Evolutionary conservation across 306 rosid genomes (phyloP).

Genomic region (Pterocarpus macrocarpus): DNA sequence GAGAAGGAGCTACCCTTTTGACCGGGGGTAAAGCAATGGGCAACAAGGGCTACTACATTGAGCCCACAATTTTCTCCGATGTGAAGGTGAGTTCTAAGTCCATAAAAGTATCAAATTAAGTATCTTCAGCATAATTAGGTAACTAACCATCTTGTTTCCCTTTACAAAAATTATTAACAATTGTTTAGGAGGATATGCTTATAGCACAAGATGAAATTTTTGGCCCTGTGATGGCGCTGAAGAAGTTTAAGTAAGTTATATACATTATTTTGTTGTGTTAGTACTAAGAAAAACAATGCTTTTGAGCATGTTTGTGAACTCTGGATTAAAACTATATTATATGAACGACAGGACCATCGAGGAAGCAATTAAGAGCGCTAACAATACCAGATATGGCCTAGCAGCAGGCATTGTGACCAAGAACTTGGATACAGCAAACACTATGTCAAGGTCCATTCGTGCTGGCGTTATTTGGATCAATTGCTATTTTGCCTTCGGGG

Average conservation of each 20-base stretch:
- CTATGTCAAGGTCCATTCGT: constrained; percentile 71
- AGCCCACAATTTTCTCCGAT: constrained; percentile 78
- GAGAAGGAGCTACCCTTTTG: constrained; percentile 82
- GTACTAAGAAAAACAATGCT: not conserved
- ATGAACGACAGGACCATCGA: constrained; percentile 39
- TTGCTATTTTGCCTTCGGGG: constrained; percentile 63
- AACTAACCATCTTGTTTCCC: constrained; percentile 3
- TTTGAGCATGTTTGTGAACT: not conserved
- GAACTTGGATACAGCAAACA: constrained; percentile 60
- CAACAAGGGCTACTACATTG: constrained; percentile 72
- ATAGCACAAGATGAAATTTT: constrained; percentile 76
- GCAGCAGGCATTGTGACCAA: constrained; percentile 55
- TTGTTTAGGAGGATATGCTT: constrained; percentile 65
- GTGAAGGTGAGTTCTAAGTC: constrained; percentile 57
- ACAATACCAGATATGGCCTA: constrained; percentile 52
- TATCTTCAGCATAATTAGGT: not conserved
- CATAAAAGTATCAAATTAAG: not conserved
- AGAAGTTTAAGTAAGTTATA: constrained; percentile 66
- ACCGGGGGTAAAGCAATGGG: constrained; percentile 79
- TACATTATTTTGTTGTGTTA: not conserved
- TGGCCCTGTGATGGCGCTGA: constrained; percentile 62
- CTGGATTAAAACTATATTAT: not conserved
- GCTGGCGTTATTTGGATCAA: constrained; percentile 75
- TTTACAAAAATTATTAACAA: not conserved
- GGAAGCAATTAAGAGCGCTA: constrained; percentile 52